Evolutionary conservation across 495 filamentous ascomycete species (phyloP).

Genomic region (Neurospora sp.): DNA sequence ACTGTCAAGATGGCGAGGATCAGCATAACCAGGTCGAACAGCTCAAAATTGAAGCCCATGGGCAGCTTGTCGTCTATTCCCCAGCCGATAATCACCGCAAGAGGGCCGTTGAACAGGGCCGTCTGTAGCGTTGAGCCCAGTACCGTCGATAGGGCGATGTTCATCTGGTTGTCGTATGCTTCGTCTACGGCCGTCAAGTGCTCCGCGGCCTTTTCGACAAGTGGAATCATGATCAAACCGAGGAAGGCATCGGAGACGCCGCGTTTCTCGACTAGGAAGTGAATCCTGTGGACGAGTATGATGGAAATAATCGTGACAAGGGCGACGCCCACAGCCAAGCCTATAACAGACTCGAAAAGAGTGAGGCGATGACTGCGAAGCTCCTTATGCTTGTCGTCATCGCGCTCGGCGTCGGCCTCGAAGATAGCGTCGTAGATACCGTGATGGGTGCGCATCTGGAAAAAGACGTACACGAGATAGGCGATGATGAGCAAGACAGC

Average conservation of each 20-base stretch:
- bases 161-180: conserved; percentile 79
- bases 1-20: conserved; percentile 80
- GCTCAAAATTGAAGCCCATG: conserved; percentile 78
- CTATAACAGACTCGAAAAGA: conserved; percentile 60
- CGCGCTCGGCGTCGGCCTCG: conserved; percentile 58
- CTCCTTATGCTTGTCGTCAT: conserved; percentile 60
- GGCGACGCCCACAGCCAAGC: conserved; percentile 54
- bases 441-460: conserved; percentile 77
- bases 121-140: conserved; percentile 86
- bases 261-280: conserved; percentile 51
- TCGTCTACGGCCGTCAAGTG: conserved; percentile 87
- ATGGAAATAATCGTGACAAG: conserved; percentile 75
- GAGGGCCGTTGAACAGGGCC: conserved; percentile 75
- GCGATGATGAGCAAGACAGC: conserved; percentile 71
- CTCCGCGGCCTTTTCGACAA: conserved; percentile 88
- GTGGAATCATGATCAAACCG: conserved; percentile 66
- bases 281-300: conserved; percentile 72
- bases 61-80: conserved; percentile 41
- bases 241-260: conserved; percentile 69
- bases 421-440: conserved; percentile 57
- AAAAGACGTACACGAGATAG: conserved; percentile 68
- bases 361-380: conserved; percentile 61
- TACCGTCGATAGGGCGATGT: conserved; percentile 85
- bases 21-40: conserved; percentile 82
- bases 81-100: conserved; percentile 81